Evolutionary conservation across 495 filamentous ascomycete genomes (phyloP), one percentile per base, ranked within the genome.

Genomic region (Tuber umbilicatum): DNA sequence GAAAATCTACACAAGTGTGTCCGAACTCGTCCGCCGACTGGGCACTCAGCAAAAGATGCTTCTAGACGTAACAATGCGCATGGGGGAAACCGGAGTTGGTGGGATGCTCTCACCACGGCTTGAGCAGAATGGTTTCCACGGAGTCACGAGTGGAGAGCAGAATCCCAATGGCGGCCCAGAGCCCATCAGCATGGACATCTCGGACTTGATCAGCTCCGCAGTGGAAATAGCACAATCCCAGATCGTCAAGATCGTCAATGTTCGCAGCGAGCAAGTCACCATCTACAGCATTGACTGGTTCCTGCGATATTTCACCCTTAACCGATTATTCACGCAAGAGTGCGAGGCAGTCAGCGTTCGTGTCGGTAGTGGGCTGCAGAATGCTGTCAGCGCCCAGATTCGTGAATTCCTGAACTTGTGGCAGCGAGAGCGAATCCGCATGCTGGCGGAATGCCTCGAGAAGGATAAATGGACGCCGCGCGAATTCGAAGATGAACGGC

Each of bases 281-380:
- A 39, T 70, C 1, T 81, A 81, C 42, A 64, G 74, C 0, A 74
- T 73, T 10, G 79, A 79, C n/a, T 76, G 76, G 75, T 98, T 99
- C 82, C 82, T 98, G 38, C 90, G 93, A 71, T 98, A 98, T 81
- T 97, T 97, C 81, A 94, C 89, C 12, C 88, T 99, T 31, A 98
- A 97, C 78, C 89, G 94, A 39, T 89, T 97, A 37, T 99, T 98
- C 80, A 93, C 93, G 12, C 96, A 97, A 79, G 95, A 99, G 82
- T 99, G 95, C 79, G 95, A 99, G 83, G 92, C 95, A 5, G 93
- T 97, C 23, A 97, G 93, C 21, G 95, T 95, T 4, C 89, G 95
- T 72, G 90, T 93, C 72, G 94, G 94, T 3, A 91, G 89, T 9
- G 87, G 90, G 1, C 86, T 99, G 40, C 97, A 97, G 82, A 94